These are phyloP conservation scores for Lipomyces kockii DNA, from an alignment of 805 yeast species.

Conservation along the genomic window DNA sequence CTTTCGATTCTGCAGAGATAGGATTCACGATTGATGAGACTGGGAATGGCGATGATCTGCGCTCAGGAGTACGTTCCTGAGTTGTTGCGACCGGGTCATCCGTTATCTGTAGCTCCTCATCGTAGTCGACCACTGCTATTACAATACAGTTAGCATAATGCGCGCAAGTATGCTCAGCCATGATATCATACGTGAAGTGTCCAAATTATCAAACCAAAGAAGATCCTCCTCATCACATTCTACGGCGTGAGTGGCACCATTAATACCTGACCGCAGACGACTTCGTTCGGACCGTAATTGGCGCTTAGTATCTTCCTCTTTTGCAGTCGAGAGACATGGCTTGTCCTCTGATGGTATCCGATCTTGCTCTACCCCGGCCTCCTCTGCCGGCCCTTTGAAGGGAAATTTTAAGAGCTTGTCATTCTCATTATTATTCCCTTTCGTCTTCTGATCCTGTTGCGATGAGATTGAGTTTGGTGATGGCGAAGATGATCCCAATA, in stretches of 20 bases:
- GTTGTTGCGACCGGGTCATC: slow-evolving; percentile 8
- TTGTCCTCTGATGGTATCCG: not conserved
- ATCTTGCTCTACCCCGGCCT: not conserved
- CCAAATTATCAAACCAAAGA: slow-evolving; percentile 28
- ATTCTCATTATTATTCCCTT: not conserved
- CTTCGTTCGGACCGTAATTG: slow-evolving; percentile 5
- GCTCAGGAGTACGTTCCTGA: not conserved
- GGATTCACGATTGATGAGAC: not conserved
- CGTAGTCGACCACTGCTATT: slow-evolving; percentile 16
- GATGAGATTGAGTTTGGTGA: not conserved
- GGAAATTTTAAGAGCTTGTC: no score
- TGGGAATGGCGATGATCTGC: not conserved
- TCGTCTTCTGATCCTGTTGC: not conserved
- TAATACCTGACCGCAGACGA: not conserved
- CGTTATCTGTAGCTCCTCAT: slow-evolving; percentile 9
- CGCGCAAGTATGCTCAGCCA: not conserved
- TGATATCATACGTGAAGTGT: slow-evolving; percentile 7
- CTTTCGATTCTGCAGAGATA: not conserved
- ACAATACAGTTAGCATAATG: not conserved
- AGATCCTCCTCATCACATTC: slow-evolving; percentile 14
- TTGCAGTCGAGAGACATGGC: not conserved
- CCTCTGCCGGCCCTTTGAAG: not conserved
- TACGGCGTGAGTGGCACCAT: not conserved
- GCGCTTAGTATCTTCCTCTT: slow-evolving; percentile 2
- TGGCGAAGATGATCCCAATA: slow-evolving; percentile 16